Conservation (phyloP, 768 basidiomycete species). For the Lactarius psammicola region DNA sequence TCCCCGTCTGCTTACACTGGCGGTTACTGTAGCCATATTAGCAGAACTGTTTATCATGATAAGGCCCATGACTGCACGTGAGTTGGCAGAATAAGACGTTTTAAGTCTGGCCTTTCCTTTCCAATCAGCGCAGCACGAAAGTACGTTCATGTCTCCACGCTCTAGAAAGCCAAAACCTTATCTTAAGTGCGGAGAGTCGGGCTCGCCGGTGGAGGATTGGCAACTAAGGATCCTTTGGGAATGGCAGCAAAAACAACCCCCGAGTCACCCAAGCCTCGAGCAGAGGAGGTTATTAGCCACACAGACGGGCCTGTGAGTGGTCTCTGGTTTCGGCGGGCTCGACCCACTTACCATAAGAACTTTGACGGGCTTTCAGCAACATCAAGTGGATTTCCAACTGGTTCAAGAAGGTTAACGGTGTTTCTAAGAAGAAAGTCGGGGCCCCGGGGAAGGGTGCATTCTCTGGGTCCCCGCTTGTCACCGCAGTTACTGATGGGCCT, state of each 20-base stretch:
- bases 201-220: conserved; percentile 19
- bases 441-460: background rate
- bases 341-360: background rate
- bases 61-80: conserved; percentile 7
- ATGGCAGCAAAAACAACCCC: conserved; percentile 13
- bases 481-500: background rate
- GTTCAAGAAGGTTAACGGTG: conserved; percentile 20
- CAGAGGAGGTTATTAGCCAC: conserved; percentile 18
- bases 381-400: conserved; percentile 26
- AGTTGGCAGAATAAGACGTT: background rate
- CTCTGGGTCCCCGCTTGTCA: background rate
- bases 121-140: background rate
- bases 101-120: background rate
- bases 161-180: background rate
- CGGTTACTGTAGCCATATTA: conserved; percentile 18
- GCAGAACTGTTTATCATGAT: background rate
- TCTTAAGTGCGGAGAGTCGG: background rate
- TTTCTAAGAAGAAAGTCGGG: conserved; percentile 7
- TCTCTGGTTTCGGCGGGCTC: background rate
- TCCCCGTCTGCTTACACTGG: conserved; percentile 4
- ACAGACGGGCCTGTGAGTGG: conserved; percentile 27
- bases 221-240: conserved; percentile 22
- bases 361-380: conserved; percentile 11
- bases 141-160: conserved; percentile 6
- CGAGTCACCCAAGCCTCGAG: conserved; percentile 11